Percentiles rank a stretch among this genome's conserved stretches.
Evolutionary conservation across 2,329 filamentous ascomycete genomes (phyloP).

Genomic region (Alternaria ethzedia): DNA sequence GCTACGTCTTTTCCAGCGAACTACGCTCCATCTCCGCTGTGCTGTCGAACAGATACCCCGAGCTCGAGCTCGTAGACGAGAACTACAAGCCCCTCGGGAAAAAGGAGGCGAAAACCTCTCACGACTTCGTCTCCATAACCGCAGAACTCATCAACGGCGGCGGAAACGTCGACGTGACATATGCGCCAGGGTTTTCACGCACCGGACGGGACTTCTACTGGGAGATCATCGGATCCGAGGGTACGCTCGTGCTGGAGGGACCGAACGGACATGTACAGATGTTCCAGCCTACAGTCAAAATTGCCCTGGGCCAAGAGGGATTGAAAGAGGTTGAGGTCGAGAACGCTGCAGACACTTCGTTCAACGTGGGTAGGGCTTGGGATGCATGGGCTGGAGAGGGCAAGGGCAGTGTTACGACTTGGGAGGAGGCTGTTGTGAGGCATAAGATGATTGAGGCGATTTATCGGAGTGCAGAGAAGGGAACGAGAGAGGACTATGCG

Average conservation of each 20-base stretch:
- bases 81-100: slow-evolving; percentile 21
- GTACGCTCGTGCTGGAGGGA: slow-evolving; percentile 39
- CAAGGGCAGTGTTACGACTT: slow-evolving; percentile 36
- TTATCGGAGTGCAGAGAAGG: slow-evolving; percentile 40
- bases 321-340: slow-evolving; percentile 57
- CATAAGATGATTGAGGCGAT: slow-evolving; percentile 48
- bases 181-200: slow-evolving; percentile 25
- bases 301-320: slow-evolving; percentile 43
- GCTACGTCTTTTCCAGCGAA: slow-evolving; percentile 37
- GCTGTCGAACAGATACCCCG: slow-evolving; percentile 29
- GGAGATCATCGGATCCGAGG: slow-evolving; percentile 50
- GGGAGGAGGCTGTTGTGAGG: slow-evolving; percentile 43
- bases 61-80: slow-evolving; percentile 26
- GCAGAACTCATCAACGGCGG: slow-evolving; percentile 30
- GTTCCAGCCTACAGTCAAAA: slow-evolving; percentile 48
- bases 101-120: slow-evolving; percentile 32
- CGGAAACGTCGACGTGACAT: slow-evolving; percentile 33
- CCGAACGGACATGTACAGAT: slow-evolving; percentile 48
- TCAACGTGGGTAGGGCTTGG: slow-evolving; percentile 63
- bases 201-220: slow-evolving; percentile 38
- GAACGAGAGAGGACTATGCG: slow-evolving; percentile 39
- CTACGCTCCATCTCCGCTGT: slow-evolving; percentile 33
- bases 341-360: slow-evolving; percentile 55
- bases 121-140: slow-evolving; percentile 36
- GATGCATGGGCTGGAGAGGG: slow-evolving; percentile 58